phyloP scores from a whole-genome alignment of 1,139 yeast genomes.

The Ashbya aceris region DNA sequence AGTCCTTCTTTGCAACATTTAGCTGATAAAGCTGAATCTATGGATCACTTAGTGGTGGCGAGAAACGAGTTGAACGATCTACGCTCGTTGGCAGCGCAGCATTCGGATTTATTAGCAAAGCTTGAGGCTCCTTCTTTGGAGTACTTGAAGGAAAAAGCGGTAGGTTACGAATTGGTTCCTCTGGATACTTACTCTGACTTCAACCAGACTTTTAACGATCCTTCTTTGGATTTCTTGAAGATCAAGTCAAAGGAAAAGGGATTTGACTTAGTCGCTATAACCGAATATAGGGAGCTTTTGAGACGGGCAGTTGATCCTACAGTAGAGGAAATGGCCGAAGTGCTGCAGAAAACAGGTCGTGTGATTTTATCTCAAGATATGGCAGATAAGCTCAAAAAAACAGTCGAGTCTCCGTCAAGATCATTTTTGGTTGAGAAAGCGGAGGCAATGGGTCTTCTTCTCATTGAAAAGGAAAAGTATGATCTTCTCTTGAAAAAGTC shows the following conservation, averaged over 20 bases:
- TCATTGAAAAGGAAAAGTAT: slow-evolving; percentile 15
- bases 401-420: slow-evolving; percentile 18
- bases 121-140: slow-evolving; percentile 11
- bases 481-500: slow-evolving; percentile 17
- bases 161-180: slow-evolving; percentile 30
- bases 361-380: slow-evolving; percentile 10
- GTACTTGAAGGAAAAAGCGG: slow-evolving; percentile 21
- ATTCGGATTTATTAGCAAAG: slow-evolving; percentile 13
- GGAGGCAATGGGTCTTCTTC: slow-evolving; percentile 23
- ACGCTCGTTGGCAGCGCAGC: slow-evolving; percentile 25
- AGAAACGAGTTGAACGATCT: slow-evolving; percentile 20
- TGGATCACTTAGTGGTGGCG: slow-evolving; percentile 30
- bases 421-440: slow-evolving; percentile 28
- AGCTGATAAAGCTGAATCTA: slow-evolving; percentile 20
- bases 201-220: slow-evolving; percentile 15
- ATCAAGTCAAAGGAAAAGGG: slow-evolving; percentile 10
- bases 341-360: slow-evolving; percentile 8
- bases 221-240: slow-evolving; percentile 19
- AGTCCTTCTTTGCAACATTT: slow-evolving; percentile 22
- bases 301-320: slow-evolving; percentile 13
- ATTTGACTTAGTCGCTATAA: slow-evolving; percentile 2
- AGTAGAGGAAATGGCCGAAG: not conserved
- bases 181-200: slow-evolving; percentile 17
- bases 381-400: slow-evolving; percentile 14
- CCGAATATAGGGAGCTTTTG: slow-evolving; percentile 10